Evolutionary conservation across 2,329 filamentous ascomycete species (phyloP).

Genomic region (Fusarium begoniae): DNA sequence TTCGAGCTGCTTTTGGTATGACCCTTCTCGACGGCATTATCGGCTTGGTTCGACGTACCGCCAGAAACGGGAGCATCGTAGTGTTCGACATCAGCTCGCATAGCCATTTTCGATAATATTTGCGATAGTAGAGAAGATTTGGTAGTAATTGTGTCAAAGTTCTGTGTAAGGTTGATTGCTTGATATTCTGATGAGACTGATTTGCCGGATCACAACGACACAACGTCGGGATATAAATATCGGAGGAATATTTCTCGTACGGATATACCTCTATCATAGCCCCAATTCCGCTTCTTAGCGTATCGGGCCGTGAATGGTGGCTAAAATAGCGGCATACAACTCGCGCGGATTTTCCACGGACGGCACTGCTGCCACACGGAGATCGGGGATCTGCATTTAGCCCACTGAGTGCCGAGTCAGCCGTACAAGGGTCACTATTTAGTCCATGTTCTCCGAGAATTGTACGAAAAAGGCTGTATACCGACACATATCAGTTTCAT

Average conservation of each 20-base stretch:
- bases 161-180: too few species aligned
- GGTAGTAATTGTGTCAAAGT: too few species aligned
- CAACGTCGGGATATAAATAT: neutral
- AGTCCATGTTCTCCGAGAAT: neutral
- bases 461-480: neutral
- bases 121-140: neutral
- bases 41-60: fast-evolving
- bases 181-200: neutral
- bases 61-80: neutral
- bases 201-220: neutral
- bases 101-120: fast-evolving
- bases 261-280: neutral
- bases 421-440: neutral
- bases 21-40: neutral
- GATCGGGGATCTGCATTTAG: neutral
- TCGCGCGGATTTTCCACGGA: neutral
- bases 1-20: neutral
- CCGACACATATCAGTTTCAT: neutral
- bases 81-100: neutral
- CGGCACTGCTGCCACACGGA: neutral
- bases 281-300: neutral
- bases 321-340: neutral
- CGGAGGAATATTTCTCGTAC: neutral
- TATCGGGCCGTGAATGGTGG: neutral
- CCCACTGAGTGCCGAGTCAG: neutral